These are phyloP conservation scores for Chlorophyllum brunneum DNA, from an alignment of 768 basidiomycete genomes.

Conservation along the genomic window DNA sequence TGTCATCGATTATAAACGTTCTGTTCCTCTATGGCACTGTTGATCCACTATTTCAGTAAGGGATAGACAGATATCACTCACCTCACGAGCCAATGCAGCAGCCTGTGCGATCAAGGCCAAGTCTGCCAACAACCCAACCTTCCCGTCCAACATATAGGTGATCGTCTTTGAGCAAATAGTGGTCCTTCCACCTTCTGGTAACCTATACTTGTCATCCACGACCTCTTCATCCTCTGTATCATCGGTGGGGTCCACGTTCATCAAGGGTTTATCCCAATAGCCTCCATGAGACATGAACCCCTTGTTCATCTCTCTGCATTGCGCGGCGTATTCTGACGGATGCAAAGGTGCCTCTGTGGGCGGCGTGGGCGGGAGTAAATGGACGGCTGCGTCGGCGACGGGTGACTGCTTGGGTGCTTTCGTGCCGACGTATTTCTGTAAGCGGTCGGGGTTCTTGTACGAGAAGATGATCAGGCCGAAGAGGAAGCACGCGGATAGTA, in stretches of 20 bases:
- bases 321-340: slow-evolving; percentile 48
- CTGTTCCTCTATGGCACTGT: slow-evolving; percentile 42
- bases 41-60: slow-evolving; percentile 1
- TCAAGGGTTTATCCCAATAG: slow-evolving; percentile 45
- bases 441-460: slow-evolving; percentile 41
- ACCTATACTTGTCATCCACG: not conserved
- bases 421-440: slow-evolving; percentile 43
- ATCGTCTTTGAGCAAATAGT: slow-evolving; percentile 56
- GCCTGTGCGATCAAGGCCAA: slow-evolving; percentile 64
- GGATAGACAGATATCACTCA: slow-evolving; percentile 22
- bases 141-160: slow-evolving; percentile 68
- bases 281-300: slow-evolving; percentile 44
- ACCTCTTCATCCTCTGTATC: slow-evolving; percentile 21
- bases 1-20: slow-evolving; percentile 68
- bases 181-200: slow-evolving; percentile 17
- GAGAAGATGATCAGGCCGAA: slow-evolving; percentile 50
- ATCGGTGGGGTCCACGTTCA: slow-evolving; percentile 35
- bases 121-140: slow-evolving; percentile 62
- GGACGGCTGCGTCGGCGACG: slow-evolving; percentile 11
- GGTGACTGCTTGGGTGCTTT: slow-evolving; percentile 16
- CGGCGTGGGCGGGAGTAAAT: slow-evolving; percentile 33
- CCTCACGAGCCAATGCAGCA: slow-evolving; percentile 64
- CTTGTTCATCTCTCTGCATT: slow-evolving; percentile 49
- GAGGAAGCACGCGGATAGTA: slow-evolving; percentile 23
- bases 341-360: slow-evolving; percentile 54